These are phyloP conservation scores for Roridomyces roridus DNA, from an alignment of 768 basidiomycete species.

Conservation along the genomic window DNA sequence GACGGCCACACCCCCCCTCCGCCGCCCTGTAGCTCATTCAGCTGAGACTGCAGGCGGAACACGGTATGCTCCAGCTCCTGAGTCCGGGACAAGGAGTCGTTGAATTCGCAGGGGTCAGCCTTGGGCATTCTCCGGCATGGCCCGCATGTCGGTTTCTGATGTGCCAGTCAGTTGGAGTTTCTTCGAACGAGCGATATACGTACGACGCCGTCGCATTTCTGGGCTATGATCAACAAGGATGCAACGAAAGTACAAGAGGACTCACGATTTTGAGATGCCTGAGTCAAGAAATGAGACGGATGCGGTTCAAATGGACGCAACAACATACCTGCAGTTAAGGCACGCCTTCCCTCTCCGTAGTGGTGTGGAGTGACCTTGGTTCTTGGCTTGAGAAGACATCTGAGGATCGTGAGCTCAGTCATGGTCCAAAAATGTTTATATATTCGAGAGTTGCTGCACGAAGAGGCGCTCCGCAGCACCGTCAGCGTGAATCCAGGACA, in stretches of 20 bases:
- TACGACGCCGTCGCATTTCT: slow-evolving; percentile 26
- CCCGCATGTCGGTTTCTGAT: slow-evolving; percentile 34
- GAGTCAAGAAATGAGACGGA: too few species aligned
- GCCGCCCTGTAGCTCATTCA: slow-evolving; percentile 36
- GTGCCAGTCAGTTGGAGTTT: not conserved
- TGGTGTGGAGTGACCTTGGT: not conserved
- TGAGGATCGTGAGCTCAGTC: too few species aligned
- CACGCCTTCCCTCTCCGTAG: slow-evolving; percentile 27
- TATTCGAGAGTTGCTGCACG: too few species aligned
- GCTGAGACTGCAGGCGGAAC: slow-evolving; percentile 39
- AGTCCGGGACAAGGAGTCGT: slow-evolving; percentile 42
- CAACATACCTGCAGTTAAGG: slow-evolving; percentile 24
- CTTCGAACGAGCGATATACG: not conserved
- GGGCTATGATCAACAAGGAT: not conserved
- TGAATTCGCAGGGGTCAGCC: slow-evolving; percentile 51
- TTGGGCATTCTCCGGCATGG: slow-evolving; percentile 46
- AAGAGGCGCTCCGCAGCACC: too few species aligned
- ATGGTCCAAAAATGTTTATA: too few species aligned
- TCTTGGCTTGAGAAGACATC: not conserved
- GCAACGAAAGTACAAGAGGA: not conserved
- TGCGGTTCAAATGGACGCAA: not conserved
- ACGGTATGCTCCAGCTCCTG: slow-evolving; percentile 46
- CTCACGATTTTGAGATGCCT: slow-evolving; percentile 12
- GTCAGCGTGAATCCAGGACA: too few species aligned
- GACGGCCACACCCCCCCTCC: slow-evolving; percentile 18